Evolutionary conservation across 768 basidiomycete genomes (phyloP).

Genomic region (Mycena indigotica): DNA sequence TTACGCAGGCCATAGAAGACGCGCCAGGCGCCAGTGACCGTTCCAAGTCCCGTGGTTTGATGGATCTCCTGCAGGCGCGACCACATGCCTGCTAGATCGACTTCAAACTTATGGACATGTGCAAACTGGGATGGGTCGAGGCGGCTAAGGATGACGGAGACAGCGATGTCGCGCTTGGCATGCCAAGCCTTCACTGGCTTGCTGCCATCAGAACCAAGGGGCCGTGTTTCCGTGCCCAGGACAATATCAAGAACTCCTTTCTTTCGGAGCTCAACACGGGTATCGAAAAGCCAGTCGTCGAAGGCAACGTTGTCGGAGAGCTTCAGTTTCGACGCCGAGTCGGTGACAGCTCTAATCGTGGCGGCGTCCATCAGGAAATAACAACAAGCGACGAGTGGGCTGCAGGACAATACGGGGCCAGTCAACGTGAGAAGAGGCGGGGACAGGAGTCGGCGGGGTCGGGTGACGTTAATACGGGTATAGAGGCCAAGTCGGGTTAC

Average conservation of each 20-base stretch:
- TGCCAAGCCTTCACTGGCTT: slow-evolving; percentile 15
- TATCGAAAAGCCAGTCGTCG: slow-evolving; percentile 12
- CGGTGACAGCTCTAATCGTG: neutral
- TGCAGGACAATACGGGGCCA: neutral
- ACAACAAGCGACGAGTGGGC: neutral
- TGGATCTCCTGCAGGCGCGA: slow-evolving; percentile 2
- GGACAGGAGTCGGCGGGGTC: neutral
- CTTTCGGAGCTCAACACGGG: neutral
- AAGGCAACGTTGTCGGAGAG: neutral
- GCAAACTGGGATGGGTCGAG: slow-evolving; percentile 12
- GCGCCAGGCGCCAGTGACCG: slow-evolving; percentile 2
- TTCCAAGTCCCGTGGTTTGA: slow-evolving; percentile 6
- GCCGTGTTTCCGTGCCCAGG: neutral
- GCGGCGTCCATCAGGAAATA: neutral
- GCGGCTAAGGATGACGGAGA: slow-evolving; percentile 4
- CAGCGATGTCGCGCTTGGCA: slow-evolving; percentile 7
- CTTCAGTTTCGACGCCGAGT: neutral
- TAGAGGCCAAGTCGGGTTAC: neutral
- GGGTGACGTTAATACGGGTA: neutral
- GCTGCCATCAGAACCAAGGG: neutral
- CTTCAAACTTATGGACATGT: slow-evolving; percentile 11
- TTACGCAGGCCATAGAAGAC: slow-evolving; percentile 5
- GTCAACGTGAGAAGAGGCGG: neutral
- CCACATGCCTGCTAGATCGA: slow-evolving; percentile 14
- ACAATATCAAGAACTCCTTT: neutral